Evolutionary conservation across 2,329 filamentous ascomycete species (phyloP).

Genomic region (Pezizomycotina sp.): DNA sequence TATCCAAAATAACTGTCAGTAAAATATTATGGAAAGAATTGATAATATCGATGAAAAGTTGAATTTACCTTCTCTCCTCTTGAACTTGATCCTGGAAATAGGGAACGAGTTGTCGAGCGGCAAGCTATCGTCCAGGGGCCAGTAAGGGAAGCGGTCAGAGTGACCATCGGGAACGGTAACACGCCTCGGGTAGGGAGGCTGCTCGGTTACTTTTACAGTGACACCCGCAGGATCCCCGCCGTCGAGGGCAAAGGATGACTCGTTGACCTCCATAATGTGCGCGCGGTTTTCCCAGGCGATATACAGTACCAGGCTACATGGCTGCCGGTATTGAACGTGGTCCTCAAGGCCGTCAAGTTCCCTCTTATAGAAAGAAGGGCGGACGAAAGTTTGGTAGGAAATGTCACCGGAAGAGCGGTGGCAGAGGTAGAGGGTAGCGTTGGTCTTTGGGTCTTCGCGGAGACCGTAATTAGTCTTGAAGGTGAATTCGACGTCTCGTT

Average conservation of each 20-base stretch:
- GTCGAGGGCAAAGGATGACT: conserved; percentile 9
- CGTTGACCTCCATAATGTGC: conserved; percentile 9
- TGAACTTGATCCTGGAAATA: conserved; percentile 14
- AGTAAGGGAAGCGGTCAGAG: conserved; percentile 15
- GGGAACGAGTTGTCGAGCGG: conserved; percentile 14
- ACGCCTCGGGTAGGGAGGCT: conserved; percentile 11
- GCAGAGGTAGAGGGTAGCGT: conserved; percentile 16
- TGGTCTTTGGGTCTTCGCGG: conserved; percentile 15
- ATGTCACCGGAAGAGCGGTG: conserved; percentile 17
- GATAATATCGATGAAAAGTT: neutral
- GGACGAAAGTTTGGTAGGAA: conserved; percentile 16
- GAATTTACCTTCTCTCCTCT: conserved; percentile 13
- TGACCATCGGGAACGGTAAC: conserved; percentile 12
- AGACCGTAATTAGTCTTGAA: conserved; percentile 19
- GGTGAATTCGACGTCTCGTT: conserved; percentile 14
- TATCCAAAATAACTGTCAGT: conserved; percentile 1
- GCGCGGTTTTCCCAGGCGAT: conserved; percentile 12
- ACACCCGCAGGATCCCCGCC: conserved; percentile 15
- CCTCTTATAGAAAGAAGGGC: conserved; percentile 9
- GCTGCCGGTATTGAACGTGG: conserved; percentile 5
- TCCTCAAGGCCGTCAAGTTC: conserved; percentile 10
- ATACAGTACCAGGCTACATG: conserved; percentile 16
- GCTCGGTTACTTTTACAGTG: conserved; percentile 13
- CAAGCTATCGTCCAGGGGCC: conserved; percentile 15
- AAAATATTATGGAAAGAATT: neutral